phyloP scores from a whole-genome alignment of 2,329 filamentous ascomycete genomes.

The Mycocentrospora acerina region DNA sequence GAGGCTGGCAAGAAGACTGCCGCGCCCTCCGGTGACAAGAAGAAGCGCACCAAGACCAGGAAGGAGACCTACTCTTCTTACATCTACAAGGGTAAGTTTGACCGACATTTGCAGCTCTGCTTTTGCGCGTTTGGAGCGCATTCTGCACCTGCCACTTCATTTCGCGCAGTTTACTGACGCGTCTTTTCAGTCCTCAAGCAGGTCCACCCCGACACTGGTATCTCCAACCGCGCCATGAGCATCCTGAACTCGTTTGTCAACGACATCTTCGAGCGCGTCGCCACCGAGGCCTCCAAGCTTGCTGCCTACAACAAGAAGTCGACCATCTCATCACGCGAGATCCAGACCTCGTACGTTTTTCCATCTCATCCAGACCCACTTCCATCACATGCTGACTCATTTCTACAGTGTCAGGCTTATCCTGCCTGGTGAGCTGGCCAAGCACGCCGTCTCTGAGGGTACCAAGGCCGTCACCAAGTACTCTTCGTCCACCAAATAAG shows the following conservation, averaged over 20 bases:
- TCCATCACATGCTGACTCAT: conserved; percentile 28
- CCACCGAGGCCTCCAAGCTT: conserved; percentile 97
- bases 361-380: background rate
- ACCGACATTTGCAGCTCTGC: conserved; percentile 8
- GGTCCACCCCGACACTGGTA: conserved; percentile 99
- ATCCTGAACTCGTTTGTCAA: conserved; percentile 99
- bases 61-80: conserved; percentile 99
- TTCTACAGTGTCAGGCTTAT: conserved; percentile 77
- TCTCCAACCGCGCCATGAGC: conserved; percentile 99
- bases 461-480: conserved; percentile 99
- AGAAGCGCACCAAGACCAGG: conserved; percentile 99
- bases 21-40: conserved; percentile 94
- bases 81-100: conserved; percentile 94
- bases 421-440: conserved; percentile 96
- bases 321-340: conserved; percentile 98
- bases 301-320: conserved; percentile 99
- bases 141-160: background rate
- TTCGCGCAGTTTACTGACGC: conserved; percentile 36
- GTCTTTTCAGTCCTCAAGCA: conserved; percentile 85
- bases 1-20: conserved; percentile 99
- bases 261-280: conserved; percentile 99
- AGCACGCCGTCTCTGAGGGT: conserved; percentile 99
- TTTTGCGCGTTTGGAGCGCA: conserved; percentile 5
- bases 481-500: conserved; percentile 98
- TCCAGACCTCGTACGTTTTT: conserved; percentile 81